A percentile compares a stretch with the other conserved stretches of the same genome.
These are phyloP conservation scores for Coemansia sp. DNA, from an alignment of 192 early-diverging fungal genomes.

Conservation along the genomic window DNA sequence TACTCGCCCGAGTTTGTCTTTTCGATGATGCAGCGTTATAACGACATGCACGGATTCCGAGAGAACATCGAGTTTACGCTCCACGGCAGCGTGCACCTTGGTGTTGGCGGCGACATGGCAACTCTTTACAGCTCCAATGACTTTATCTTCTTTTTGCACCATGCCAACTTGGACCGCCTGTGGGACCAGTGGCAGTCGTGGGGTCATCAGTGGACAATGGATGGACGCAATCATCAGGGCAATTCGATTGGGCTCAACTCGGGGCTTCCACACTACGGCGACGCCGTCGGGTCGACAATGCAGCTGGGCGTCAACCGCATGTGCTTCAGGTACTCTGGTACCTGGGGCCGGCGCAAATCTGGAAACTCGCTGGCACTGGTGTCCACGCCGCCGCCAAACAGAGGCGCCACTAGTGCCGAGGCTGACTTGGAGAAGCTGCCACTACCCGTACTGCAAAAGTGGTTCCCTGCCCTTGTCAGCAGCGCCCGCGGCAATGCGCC, in stretches of 20 bases:
- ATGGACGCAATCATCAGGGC: constrained; percentile 38
- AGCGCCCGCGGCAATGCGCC: not conserved
- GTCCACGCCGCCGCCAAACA: constrained; percentile 14
- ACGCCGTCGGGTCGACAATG: constrained; percentile 43
- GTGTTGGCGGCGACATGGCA: constrained; percentile 58
- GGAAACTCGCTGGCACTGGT: constrained; percentile 27
- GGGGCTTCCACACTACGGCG: constrained; percentile 41
- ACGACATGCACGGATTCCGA: constrained; percentile 51
- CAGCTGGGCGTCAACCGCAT: constrained; percentile 44
- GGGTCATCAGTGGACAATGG: constrained; percentile 44
- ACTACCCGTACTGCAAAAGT: constrained; percentile 33
- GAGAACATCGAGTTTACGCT: constrained; percentile 54
- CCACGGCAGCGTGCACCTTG: constrained; percentile 57
- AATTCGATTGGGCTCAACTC: constrained; percentile 29
- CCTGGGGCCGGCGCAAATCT: constrained; percentile 9
- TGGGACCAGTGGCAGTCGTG: constrained; percentile 62
- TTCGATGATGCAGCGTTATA: constrained; percentile 47
- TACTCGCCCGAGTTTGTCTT: constrained; percentile 55
- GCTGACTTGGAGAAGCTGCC: constrained; percentile 36
- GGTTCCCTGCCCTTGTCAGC: constrained; percentile 37
- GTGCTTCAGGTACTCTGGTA: constrained; percentile 48
- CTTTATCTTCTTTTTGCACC: constrained; percentile 66
- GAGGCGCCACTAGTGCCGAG: constrained; percentile 12
- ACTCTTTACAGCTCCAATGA: constrained; percentile 60
- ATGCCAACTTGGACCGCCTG: constrained; percentile 63